These are phyloP conservation scores for Cladosporium sphaerospermum DNA, from an alignment of 2,329 filamentous ascomycete genomes.

Conservation along the genomic window DNA sequence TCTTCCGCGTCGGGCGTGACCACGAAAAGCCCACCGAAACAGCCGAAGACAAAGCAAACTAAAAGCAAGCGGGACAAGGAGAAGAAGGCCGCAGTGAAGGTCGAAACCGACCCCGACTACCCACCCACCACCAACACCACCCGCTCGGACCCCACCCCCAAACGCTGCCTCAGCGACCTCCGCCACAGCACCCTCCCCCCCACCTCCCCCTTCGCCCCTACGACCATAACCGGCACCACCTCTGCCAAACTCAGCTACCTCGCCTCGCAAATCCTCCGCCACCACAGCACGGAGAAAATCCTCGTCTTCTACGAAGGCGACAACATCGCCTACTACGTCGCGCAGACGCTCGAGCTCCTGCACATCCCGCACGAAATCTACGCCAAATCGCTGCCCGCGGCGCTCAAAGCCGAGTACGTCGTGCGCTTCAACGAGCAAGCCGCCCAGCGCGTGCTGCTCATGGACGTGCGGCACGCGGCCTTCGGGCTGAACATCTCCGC, in stretches of 20 bases:
- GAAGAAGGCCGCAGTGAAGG: not conserved
- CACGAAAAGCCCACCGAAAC: not conserved
- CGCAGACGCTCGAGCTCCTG: conserved; percentile 70
- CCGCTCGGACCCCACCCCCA: not conserved
- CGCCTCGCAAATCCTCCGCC: conserved; percentile 61
- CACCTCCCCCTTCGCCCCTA: conserved; percentile 51
- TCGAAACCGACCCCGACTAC: not conserved
- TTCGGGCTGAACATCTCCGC: conserved; percentile 80
- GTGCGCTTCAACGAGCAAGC: conserved; percentile 66
- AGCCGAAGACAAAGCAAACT: not conserved
- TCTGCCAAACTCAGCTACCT: conserved; percentile 87
- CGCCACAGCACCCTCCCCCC: conserved; percentile 5
- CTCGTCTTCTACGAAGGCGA: conserved; percentile 89
- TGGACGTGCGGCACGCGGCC: conserved; percentile 85
- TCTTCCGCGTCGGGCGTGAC: not conserved
- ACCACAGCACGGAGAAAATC: conserved; percentile 73
- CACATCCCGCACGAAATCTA: conserved; percentile 61
- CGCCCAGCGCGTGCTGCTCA: conserved; percentile 70
- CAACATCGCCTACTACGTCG: conserved; percentile 79
- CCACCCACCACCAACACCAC: not conserved
- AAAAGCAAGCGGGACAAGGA: not conserved
- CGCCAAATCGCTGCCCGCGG: conserved; percentile 54
- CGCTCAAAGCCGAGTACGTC: conserved; percentile 67
- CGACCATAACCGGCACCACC: conserved; percentile 67
- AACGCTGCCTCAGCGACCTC: conserved; percentile 9